These are phyloP conservation scores for Lomentospora prolificans DNA, from an alignment of 2,329 filamentous ascomycete genomes.

Conservation along the genomic window DNA sequence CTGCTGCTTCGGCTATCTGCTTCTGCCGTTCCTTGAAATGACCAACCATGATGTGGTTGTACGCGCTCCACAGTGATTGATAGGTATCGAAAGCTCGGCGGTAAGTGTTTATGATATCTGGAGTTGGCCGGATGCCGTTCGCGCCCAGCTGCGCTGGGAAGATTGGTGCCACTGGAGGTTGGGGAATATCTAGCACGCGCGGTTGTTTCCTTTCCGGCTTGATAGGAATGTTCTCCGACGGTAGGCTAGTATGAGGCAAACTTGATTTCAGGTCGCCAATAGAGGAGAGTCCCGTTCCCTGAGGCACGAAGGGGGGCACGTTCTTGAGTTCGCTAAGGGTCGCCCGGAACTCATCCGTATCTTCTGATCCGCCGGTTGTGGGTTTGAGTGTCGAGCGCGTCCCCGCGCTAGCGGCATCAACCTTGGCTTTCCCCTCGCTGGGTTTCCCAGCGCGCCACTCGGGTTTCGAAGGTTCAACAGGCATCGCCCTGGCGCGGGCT, in stretches of 20 bases:
- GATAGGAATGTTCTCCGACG: conserved; percentile 31
- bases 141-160: conserved; percentile 33
- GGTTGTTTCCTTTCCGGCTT: conserved; percentile 22
- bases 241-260: conserved; percentile 45
- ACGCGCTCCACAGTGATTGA: conserved; percentile 37
- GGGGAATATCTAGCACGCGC: conserved; percentile 31
- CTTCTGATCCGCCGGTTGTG: conserved; percentile 40
- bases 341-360: conserved; percentile 44
- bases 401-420: too few relatives aligned
- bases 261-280: conserved; percentile 46
- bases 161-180: conserved; percentile 38
- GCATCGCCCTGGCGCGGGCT: conserved; percentile 37
- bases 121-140: conserved; percentile 32
- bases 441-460: conserved; percentile 48
- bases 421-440: conserved; percentile 18
- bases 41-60: conserved; percentile 42
- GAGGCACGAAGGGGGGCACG: conserved; percentile 41
- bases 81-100: conserved; percentile 43
- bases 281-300: conserved; percentile 39
- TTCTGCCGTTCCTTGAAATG: conserved; percentile 45
- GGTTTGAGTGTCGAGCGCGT: conserved; percentile 15
- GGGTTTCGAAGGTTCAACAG: conserved; percentile 47
- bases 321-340: conserved; percentile 46
- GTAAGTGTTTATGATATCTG: conserved; percentile 39
- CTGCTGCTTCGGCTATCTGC: conserved; percentile 34